These are phyloP conservation scores for Blastobotrys apis DNA, from an alignment of 1,139 yeast genomes.

Conservation along the genomic window DNA sequence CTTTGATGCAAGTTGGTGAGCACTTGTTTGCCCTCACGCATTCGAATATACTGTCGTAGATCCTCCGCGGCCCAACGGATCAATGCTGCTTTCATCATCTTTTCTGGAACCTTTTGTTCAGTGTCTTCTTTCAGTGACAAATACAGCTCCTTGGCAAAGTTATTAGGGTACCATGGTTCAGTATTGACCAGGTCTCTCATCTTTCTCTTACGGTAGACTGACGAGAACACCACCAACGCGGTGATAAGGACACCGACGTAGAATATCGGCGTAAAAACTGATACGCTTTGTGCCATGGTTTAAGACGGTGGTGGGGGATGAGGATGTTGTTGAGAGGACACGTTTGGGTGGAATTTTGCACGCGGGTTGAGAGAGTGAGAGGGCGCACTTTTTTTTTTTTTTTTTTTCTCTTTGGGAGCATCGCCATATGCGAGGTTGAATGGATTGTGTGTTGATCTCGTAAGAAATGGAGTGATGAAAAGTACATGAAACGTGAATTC, in stretches of 20 bases:
- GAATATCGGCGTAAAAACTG: conserved; percentile 80
- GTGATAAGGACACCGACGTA: conserved; percentile 70
- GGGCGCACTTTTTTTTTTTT: too few species aligned
- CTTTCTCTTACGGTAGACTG: conserved; percentile 61
- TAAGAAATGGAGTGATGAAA: too few species aligned
- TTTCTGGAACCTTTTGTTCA: conserved; percentile 66
- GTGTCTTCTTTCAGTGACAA: conserved; percentile 47
- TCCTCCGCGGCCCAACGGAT: conserved; percentile 72
- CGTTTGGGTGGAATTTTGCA: not conserved
- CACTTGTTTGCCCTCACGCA: conserved; percentile 68
- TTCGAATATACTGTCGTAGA: conserved; percentile 58
- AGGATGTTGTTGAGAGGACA: too few species aligned
- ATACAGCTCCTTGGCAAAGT: conserved; percentile 63
- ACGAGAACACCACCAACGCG: conserved; percentile 70
- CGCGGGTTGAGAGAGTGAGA: not conserved
- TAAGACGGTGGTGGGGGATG: too few species aligned
- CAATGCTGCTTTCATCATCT: conserved; percentile 80
- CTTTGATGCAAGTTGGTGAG: conserved; percentile 71
- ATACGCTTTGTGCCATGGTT: conserved; percentile 45
- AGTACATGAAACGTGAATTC: too few species aligned
- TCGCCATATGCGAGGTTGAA: too few species aligned
- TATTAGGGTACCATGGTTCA: conserved; percentile 66
- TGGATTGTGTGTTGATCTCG: too few species aligned
- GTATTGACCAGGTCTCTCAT: conserved; percentile 46
- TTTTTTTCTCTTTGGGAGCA: too few species aligned